Conservation (phyloP, 1,284 basidiomycete species). For the Mycosarcoma maydis region DNA sequence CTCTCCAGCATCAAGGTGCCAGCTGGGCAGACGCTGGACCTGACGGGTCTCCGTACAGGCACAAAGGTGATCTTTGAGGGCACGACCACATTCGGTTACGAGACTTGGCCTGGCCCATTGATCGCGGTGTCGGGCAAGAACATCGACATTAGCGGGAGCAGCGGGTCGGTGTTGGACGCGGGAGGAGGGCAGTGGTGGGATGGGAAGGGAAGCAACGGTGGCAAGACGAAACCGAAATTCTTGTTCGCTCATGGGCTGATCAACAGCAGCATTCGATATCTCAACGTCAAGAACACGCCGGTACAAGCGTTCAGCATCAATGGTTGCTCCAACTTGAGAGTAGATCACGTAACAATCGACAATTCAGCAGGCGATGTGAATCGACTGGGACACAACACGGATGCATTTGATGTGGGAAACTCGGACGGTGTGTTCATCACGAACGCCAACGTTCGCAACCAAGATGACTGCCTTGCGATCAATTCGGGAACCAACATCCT, state of each 20-base stretch:
- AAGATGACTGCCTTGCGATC: constrained; percentile 43
- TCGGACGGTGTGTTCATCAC: constrained; percentile 24
- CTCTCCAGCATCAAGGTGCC: constrained; percentile 36
- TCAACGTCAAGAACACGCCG: constrained; percentile 40
- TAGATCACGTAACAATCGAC: constrained; percentile 29
- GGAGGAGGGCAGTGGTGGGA: constrained; percentile 37
- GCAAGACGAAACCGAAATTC: constrained; percentile 41
- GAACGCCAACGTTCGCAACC: constrained; percentile 21
- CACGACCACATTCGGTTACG: constrained; percentile 37
- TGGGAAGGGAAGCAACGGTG: constrained; percentile 27
- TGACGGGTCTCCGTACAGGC: constrained; percentile 15
- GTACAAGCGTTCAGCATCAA: constrained; percentile 42
- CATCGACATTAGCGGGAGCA: constrained; percentile 16
- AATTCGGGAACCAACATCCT: constrained; percentile 35
- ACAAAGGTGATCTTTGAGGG: constrained; percentile 31
- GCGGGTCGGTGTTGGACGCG: constrained; percentile 11
- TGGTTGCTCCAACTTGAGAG: constrained; percentile 5
- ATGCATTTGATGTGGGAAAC: constrained; percentile 37
- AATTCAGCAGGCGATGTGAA: constrained; percentile 14
- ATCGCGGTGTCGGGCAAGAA: constrained; percentile 14
- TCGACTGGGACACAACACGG: constrained; percentile 35
- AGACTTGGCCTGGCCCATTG: constrained; percentile 35
- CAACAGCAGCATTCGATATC: constrained; percentile 14
- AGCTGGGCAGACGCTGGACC: constrained; percentile 31
- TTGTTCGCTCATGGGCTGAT: constrained; percentile 15